These are phyloP conservation scores for Syzygium grande DNA, from an alignment of 345 rosid species.

Conservation along the genomic window DNA sequence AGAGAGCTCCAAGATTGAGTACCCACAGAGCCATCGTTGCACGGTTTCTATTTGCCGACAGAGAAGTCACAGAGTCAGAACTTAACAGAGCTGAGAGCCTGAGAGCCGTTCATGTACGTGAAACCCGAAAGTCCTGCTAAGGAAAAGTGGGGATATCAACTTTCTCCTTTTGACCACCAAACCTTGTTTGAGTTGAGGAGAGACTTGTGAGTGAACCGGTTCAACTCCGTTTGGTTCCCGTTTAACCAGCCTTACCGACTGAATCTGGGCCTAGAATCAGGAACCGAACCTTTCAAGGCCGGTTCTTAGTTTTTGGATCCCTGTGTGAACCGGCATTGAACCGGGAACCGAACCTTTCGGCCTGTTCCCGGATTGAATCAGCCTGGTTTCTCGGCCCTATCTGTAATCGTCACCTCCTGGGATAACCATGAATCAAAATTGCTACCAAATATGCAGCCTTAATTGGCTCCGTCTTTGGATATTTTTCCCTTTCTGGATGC, in stretches of 20 bases:
- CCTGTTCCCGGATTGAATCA: background rate
- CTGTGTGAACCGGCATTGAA: too few species aligned
- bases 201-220: background rate
- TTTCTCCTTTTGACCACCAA: slow-evolving; percentile 24
- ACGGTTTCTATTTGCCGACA: too few species aligned
- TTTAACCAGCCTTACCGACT: background rate
- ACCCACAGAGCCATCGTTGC: background rate
- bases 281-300: background rate
- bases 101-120: background rate
- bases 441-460: too few species aligned
- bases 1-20: background rate
- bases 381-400: background rate
- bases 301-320: background rate
- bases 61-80: slow-evolving; percentile 3
- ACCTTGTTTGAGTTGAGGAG: slow-evolving; percentile 9
- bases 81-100: background rate
- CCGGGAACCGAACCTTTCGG: background rate
- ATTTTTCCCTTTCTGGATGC: too few species aligned
- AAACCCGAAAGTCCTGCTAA: slow-evolving; percentile 4
- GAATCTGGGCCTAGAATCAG: background rate
- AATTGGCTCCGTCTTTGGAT: too few species aligned
- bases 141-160: slow-evolving; percentile 13
- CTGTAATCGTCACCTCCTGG: background rate
- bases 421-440: background rate
- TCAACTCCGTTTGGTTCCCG: background rate